Evolutionary conservation across 805 yeast species (phyloP), one percentile per base, ranked within the genome.

Genomic region (Pichia nanzhaoensis): DNA sequence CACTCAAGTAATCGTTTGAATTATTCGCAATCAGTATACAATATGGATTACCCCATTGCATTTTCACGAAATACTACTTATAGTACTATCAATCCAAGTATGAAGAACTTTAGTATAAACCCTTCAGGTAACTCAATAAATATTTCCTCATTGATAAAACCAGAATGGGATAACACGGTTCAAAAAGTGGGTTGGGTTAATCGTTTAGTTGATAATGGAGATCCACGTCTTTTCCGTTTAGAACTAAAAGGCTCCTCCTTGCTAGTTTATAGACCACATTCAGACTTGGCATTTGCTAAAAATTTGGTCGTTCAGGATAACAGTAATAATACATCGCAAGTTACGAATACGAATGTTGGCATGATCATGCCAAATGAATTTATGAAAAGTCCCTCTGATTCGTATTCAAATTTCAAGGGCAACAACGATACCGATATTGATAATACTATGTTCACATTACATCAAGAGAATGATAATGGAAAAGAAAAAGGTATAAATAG

Each of bases 221-320:
- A 64, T 10, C 18, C 40, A 27, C 65, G 74, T 47, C 60, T 86
- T 28, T 77, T 69, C 46, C 70, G 82, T 41, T 88, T 84, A 0
- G 86, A 80, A 55, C 65, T 89, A 46, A 77, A 73, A 54, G 95
- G 95, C 17, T 77, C 89, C 2, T 68, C 70, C 36, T 63, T 89
- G 42, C 69, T 71, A 44, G 60, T 89, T 16, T 84, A 75, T 66
- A 82, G 77, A 59, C 72, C 78, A 32, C 81, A 74, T 2, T 61
- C 67, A 21, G 78, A 68, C 22, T 45, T 78, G 12, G 18, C 41
- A 7, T 48, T 14, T 43, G 53, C 46, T 9, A 50, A 48, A 41
- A 45, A 38, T 31, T 32, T 50, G n/a, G 38, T 28, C 1, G 20
- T 37, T 5, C 17, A 21, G 13, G 44, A 37, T 17, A 36, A 38